A percentile compares a stretch with the other conserved stretches of the same genome.
phyloP scores from a whole-genome alignment of 1,284 basidiomycete species.

The Golubevia pallescens region DNA sequence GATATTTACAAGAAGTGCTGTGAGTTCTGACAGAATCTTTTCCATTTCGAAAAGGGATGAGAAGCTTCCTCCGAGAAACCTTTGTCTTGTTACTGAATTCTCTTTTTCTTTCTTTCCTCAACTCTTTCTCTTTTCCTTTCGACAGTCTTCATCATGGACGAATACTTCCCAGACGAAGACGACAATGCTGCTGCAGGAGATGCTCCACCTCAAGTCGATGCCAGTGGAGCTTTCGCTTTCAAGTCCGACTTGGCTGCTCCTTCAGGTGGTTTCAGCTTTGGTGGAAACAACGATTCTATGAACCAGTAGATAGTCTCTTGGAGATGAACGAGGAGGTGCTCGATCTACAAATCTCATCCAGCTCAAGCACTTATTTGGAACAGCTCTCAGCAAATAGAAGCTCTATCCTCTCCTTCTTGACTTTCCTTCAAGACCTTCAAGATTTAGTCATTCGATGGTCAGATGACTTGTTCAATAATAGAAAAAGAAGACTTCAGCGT shows the following conservation, averaged over 20 bases:
- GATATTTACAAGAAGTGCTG: slow-evolving; percentile 65
- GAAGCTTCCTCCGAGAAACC: no score
- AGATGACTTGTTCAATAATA: no score
- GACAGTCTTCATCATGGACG: not conserved
- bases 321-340: no score
- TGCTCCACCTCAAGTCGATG: slow-evolving; percentile 54
- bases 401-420: no score
- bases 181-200: slow-evolving; percentile 46
- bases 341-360: no score
- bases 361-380: no score
- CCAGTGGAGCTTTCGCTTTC: slow-evolving; percentile 58
- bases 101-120: not conserved
- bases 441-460: no score
- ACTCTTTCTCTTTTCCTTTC: slow-evolving; percentile 41
- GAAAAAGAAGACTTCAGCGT: no score
- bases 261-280: slow-evolving; percentile 20
- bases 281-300: not conserved
- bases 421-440: no score
- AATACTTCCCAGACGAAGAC: slow-evolving; percentile 60
- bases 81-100: slow-evolving; percentile 1
- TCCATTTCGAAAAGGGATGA: not conserved
- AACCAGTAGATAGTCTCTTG: not conserved
- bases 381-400: no score
- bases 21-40: slow-evolving; percentile 1
- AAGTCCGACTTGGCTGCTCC: slow-evolving; percentile 49